A percentile compares a stretch with the other conserved stretches of the same genome.
These are phyloP conservation scores for Sugiyamaella marilandica DNA, from an alignment of 805 yeast species.

Conservation along the genomic window DNA sequence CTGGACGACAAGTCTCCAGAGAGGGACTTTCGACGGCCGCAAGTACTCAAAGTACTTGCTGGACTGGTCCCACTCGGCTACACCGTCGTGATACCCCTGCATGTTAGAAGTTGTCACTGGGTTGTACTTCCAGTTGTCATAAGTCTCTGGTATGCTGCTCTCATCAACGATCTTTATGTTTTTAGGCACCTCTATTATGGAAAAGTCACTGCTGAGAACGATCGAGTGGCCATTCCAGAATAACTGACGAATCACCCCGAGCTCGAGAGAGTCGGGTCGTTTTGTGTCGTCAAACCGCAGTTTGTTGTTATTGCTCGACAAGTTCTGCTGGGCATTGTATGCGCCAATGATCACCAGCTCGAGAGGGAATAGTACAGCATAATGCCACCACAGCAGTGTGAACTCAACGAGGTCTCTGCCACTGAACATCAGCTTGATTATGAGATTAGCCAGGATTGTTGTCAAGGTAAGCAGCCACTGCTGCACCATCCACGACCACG, in stretches of 20 bases:
- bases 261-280: conserved; percentile 8
- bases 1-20: background rate
- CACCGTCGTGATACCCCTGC: background rate
- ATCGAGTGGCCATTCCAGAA: conserved; percentile 20
- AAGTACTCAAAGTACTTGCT: background rate
- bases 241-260: conserved; percentile 15
- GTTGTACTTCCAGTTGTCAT: background rate
- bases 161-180: conserved; percentile 2
- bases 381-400: conserved; percentile 6
- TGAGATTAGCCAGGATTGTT: conserved; percentile 5
- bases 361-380: conserved; percentile 16
- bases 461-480: background rate
- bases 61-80: background rate
- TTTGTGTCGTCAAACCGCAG: background rate
- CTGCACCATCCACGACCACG: conserved; percentile 10
- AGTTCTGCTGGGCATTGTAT: conserved; percentile 5
- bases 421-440: conserved; percentile 13
- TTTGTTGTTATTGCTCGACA: background rate
- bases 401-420: conserved; percentile 15
- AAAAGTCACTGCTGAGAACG: conserved; percentile 7
- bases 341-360: conserved; percentile 13
- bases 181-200: conserved; percentile 12
- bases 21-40: background rate
- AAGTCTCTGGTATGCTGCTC: background rate
- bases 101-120: background rate